Evolutionary conservation across 768 basidiomycete genomes (phyloP).

Genomic region (Erythrobasidium yunnanense): DNA sequence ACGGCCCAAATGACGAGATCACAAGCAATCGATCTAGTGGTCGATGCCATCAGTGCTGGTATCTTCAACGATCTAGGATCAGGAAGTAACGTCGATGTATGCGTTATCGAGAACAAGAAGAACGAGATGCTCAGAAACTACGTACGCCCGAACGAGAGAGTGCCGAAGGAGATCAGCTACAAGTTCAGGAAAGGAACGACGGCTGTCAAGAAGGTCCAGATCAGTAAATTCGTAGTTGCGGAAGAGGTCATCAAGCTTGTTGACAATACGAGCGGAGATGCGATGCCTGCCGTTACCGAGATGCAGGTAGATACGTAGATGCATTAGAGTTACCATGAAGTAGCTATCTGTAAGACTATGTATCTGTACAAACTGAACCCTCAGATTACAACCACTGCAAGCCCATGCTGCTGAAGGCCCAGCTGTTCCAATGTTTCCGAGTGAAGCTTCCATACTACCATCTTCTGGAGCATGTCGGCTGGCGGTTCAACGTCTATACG

Average conservation of each 20-base stretch:
- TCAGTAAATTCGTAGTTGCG: conserved; percentile 32
- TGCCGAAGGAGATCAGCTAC: conserved; percentile 38
- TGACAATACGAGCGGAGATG: conserved; percentile 14
- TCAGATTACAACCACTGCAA: background rate
- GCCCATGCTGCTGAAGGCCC: background rate
- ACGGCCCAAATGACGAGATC: conserved; percentile 70
- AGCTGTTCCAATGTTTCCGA: background rate
- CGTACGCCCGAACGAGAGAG: conserved; percentile 75
- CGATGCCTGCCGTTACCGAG: conserved; percentile 13
- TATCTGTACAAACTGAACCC: background rate
- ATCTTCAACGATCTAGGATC: conserved; percentile 99
- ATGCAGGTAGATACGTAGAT: conserved; percentile 37
- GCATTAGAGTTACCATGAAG: background rate
- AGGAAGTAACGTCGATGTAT: conserved; percentile 96
- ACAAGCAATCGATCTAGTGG: conserved; percentile 70
- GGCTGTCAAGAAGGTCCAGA: conserved; percentile 24
- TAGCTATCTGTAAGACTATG: no score
- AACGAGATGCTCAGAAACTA: conserved; percentile 93
- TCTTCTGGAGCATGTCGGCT: background rate
- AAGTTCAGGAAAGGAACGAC: conserved; percentile 29
- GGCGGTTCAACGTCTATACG: background rate
- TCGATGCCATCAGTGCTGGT: conserved; percentile 79
- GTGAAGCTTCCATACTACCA: background rate
- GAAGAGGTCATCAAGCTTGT: conserved; percentile 33
- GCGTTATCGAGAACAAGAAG: conserved; percentile 72